Base-by-base conservation (phyloP, 306 rosid genomes). In the Dryas alaskensis region DNA sequence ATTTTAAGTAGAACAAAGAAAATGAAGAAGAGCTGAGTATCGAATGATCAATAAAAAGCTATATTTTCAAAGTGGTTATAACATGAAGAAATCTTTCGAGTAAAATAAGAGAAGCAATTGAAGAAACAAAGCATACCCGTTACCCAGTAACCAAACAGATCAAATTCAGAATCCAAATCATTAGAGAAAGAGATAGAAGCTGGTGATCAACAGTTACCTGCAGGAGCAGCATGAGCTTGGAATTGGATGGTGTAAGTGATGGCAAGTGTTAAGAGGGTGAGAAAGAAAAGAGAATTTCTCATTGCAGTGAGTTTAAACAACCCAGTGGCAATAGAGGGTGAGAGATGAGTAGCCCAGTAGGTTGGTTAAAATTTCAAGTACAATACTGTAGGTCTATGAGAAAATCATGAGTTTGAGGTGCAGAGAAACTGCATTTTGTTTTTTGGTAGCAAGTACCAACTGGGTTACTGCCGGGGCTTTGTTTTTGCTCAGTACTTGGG, bases 201-300 rank as follows among this genome's bases (percentile, higher is more conserved):
- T 68, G 81, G 60, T 19, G 78, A 8, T 4, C 2, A 11, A 69
- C 39, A 9, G n/a, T 71, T 72, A 94, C 99, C 99, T 37, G 99
- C 84, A 67, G 97, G 96, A 81, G 95, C 95, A 65, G 97, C 92
- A 46, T 81, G 84, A 69, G 90, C 87, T 82, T 84, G 89, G 75
- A 81, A 78, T 14, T 62, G 88, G 45, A 88, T 87, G 65, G 84
- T 63, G 78, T 31, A 85, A 83, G 78, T 12, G 55, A 76, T 27
- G 52, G 80, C 59, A 60, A 85, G 82, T 17, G 79, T 62, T 73
- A 81, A 7, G 60, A 82, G 62, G 51, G 86, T 27, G 67, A 78
- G 74, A 12, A 82, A 60, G 53, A 81, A 76, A 70, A 75, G 27
- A 65, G 86, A 73, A 70, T 71, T 88, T 80, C 80, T 82, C 98